Evolutionary conservation across 2,329 filamentous ascomycete genomes (phyloP).

Genomic region (Cladobotryum mycophilum): DNA sequence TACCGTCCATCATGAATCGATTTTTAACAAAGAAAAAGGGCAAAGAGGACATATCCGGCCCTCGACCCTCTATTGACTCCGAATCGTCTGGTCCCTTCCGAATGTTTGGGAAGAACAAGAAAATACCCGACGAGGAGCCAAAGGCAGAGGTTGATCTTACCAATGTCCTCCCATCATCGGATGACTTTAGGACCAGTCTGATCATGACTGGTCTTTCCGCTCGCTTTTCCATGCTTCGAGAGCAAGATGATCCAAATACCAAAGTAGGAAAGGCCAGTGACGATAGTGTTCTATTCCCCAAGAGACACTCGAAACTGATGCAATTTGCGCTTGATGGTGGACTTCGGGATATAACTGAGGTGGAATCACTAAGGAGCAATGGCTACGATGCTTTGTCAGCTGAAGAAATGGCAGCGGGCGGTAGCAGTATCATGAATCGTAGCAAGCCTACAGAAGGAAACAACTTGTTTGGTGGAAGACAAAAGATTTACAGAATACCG

Average conservation of each 20-base stretch:
- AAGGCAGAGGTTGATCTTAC: conserved; percentile 67
- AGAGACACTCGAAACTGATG: conserved; percentile 69
- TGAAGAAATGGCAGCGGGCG: conserved; percentile 63
- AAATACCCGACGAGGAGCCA: conserved; percentile 47
- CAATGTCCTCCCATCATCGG: conserved; percentile 67
- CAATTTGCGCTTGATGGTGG: conserved; percentile 57
- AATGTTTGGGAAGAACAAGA: conserved; percentile 51
- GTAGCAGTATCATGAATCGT: conserved; percentile 74
- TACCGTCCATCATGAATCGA: conserved; percentile 53
- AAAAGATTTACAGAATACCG: conserved; percentile 89
- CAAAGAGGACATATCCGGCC: conserved; percentile 42
- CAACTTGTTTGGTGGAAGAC: conserved; percentile 85
- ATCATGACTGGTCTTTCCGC: conserved; percentile 93
- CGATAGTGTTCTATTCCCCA: conserved; percentile 82
- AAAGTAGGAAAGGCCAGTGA: conserved; percentile 91
- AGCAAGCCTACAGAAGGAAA: conserved; percentile 83
- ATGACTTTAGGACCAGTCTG: conserved; percentile 92
- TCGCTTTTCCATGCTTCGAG: conserved; percentile 91
- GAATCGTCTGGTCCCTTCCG: conserved; percentile 48
- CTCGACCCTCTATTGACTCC: conserved; percentile 48
- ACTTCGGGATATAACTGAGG: conserved; percentile 83
- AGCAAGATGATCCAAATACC: conserved; percentile 86
- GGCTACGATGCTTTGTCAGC: conserved; percentile 58
- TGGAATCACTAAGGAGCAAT: conserved; percentile 67
- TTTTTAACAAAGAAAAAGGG: conserved; percentile 66